Evolutionary conservation across 1,284 basidiomycete genomes (phyloP).

Genomic region (Spongispora temasekensis): DNA sequence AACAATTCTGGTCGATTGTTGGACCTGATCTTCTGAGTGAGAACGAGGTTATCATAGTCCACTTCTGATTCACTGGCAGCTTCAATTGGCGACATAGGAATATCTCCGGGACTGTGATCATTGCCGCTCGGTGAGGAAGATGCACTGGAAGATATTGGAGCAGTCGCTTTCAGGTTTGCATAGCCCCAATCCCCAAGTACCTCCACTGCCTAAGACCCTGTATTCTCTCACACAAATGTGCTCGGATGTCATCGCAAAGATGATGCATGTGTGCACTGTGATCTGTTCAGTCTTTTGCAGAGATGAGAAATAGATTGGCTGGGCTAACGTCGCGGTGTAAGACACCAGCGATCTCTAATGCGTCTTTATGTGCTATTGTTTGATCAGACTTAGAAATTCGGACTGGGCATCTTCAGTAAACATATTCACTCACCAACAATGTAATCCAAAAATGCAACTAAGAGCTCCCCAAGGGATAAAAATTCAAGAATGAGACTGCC

Average conservation of each 20-base stretch:
- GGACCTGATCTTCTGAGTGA: too few relatives aligned
- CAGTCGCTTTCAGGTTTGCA: neutral
- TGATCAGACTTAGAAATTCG: neutral
- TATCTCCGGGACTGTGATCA: neutral
- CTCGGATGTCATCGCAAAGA: neutral
- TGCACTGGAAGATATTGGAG: neutral
- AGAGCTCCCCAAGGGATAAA: slow-evolving; percentile 8
- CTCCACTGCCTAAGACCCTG: neutral
- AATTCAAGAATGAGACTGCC: slow-evolving; percentile 1
- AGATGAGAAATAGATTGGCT: neutral
- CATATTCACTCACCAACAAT: neutral
- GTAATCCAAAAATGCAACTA: slow-evolving; percentile 4
- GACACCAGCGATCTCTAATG: neutral
- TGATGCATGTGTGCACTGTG: neutral
- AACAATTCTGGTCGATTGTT: too few relatives aligned
- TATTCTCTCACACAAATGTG: neutral
- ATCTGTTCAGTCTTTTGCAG: neutral
- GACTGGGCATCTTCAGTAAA: neutral
- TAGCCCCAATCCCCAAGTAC: slow-evolving; percentile 7
- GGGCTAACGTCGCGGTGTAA: slow-evolving; percentile 5
- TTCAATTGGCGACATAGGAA: neutral
- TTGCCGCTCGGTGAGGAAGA: neutral
- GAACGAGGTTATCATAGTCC: too few relatives aligned
- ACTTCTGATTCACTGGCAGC: neutral
- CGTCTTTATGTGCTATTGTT: slow-evolving; percentile 1